These are phyloP conservation scores for Epichloe sylvatica DNA, from an alignment of 2,329 filamentous ascomycete genomes.

Conservation along the genomic window DNA sequence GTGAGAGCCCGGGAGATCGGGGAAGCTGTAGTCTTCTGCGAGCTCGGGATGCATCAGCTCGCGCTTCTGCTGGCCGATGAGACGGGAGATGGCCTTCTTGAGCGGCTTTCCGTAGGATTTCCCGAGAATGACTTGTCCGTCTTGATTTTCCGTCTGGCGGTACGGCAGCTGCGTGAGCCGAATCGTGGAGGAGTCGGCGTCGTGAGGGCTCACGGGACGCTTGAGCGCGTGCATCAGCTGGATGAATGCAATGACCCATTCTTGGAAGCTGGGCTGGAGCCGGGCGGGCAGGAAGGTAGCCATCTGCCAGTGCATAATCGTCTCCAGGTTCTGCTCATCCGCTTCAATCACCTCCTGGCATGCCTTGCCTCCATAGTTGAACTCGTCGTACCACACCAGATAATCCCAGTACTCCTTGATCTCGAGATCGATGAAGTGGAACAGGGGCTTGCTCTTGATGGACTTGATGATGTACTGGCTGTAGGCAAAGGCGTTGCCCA, in stretches of 20 bases:
- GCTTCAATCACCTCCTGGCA: conserved; percentile 67
- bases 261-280: conserved; percentile 72
- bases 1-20: conserved; percentile 60
- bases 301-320: conserved; percentile 97
- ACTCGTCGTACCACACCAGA: conserved; percentile 96
- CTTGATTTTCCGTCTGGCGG: conserved; percentile 45
- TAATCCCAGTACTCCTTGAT: conserved; percentile 99
- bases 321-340: conserved; percentile 65
- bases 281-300: conserved; percentile 70
- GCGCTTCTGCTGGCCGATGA: conserved; percentile 76
- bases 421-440: conserved; percentile 92
- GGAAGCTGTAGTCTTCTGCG: conserved; percentile 76
- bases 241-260: conserved; percentile 91
- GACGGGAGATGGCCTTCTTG: conserved; percentile 69
- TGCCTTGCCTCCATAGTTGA: conserved; percentile 94
- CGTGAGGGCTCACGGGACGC: conserved; percentile 39
- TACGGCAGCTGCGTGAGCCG: conserved; percentile 45
- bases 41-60: conserved; percentile 84
- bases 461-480: conserved; percentile 96
- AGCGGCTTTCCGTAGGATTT: conserved; percentile 76
- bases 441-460: conserved; percentile 89
- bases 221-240: conserved; percentile 86
- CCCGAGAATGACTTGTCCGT: conserved; percentile 56
- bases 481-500: conserved; percentile 93
- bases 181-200: conserved; percentile 36